Evolutionary conservation across 2,329 filamentous ascomycete species (phyloP), one percentile per base, ranked within the genome.

Genomic region (Colletotrichum sp.): DNA sequence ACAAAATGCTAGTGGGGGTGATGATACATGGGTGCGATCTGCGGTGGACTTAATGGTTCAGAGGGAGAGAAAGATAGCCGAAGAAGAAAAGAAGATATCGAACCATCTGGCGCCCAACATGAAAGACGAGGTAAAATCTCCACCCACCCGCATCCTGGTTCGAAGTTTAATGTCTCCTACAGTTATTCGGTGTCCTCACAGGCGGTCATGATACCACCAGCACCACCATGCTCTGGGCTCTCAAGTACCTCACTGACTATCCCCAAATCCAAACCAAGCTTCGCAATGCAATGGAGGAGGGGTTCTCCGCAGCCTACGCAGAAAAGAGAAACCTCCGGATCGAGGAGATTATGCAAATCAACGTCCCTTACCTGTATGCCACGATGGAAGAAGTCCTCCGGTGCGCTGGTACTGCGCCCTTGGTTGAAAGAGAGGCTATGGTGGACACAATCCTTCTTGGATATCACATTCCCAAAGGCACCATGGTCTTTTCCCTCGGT

Each of bases 191-290:
- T 8, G 80, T 79, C 47, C 74, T 82, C 13, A 74, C 80, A 4
- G 80, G 74, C 3, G 80, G 80, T 6, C 79, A 82, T 63, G 80
- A 82, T n/a, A 79, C 79, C 7, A 79, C 78, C 8, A 78, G 78
- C 33, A 77, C 80, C 2, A 75, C 76, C 7, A 43, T 81, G 15
- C 76, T 78, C 1, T 82, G 80, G 80, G 80, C 78, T 73, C 72
- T 79, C 8, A 82, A 73, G 21, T 36, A 54, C 31, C 76, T 18
- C 43, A 69, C 73, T 11, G 70, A 70, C 58, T 18, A 51, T 29
- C 59, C 64, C 5, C n/a, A 15, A 2, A 18, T 38, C 6, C 73
- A 68, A 18, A 33, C 55, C 1, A 64, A 36, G 9, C 69, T 75
- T 4, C 64, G 72, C 0, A 9, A 13, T 1, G 69, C 64, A 1